These are phyloP conservation scores for Chlorella sorokiniana DNA, from an alignment of 139 green algal species.

Conservation along the genomic window DNA sequence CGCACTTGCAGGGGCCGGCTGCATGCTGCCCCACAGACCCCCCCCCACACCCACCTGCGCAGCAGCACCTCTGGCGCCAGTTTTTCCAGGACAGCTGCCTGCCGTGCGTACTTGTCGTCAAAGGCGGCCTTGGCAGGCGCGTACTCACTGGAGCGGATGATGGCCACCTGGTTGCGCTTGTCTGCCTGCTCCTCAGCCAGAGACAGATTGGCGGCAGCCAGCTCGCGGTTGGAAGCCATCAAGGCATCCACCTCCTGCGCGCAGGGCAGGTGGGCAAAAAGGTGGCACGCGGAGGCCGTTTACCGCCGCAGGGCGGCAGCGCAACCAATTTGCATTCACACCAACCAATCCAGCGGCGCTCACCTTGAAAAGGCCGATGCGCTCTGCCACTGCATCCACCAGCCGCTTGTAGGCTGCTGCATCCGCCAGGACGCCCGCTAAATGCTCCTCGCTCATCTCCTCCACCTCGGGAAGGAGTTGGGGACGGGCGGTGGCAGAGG, in stretches of 20 bases:
- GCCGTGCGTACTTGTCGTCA: slow-evolving; percentile 54
- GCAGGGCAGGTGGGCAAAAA: neutral
- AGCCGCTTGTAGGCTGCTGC: slow-evolving; percentile 44
- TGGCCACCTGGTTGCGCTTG: slow-evolving; percentile 66
- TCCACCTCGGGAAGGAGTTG: slow-evolving; percentile 37
- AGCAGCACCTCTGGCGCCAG: slow-evolving; percentile 50
- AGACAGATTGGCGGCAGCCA: slow-evolving; percentile 49
- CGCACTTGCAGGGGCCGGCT: neutral
- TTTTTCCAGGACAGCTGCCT: slow-evolving; percentile 53
- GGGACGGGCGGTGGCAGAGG: slow-evolving; percentile 10
- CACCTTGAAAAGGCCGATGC: slow-evolving; percentile 12
- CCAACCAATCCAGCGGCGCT: neutral
- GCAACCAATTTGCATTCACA: neutral
- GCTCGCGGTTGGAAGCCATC: neutral
- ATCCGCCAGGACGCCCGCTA: slow-evolving; percentile 51
- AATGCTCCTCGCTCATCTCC: slow-evolving; percentile 36
- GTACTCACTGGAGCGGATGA: slow-evolving; percentile 67
- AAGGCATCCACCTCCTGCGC: slow-evolving; percentile 16
- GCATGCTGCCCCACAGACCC: no score
- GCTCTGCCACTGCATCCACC: slow-evolving; percentile 7
- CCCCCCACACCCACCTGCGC: neutral
- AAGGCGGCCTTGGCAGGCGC: slow-evolving; percentile 51
- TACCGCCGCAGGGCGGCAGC: neutral
- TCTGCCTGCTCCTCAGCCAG: slow-evolving; percentile 56
- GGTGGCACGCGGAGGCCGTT: neutral